Conservation (phyloP, 2,329 filamentous ascomycete species). For the Neoascochyta sp. region DNA sequence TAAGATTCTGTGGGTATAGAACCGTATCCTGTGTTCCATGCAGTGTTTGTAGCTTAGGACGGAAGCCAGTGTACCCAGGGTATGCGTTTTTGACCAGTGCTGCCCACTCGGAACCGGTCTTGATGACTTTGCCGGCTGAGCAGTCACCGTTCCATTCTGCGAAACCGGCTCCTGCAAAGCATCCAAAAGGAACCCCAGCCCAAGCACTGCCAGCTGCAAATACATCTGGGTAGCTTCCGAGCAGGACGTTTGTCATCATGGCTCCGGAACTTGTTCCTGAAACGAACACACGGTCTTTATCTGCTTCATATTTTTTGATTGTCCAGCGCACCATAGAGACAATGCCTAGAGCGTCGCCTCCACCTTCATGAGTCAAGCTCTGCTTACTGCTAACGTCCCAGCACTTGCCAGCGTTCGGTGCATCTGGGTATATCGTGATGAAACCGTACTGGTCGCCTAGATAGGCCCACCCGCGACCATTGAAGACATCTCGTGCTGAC, state of each 20-base stretch:
- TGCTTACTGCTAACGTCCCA: slow-evolving; percentile 36
- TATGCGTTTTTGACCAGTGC: slow-evolving; percentile 27
- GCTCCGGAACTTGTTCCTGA: slow-evolving; percentile 35
- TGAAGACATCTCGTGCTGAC: slow-evolving; percentile 29
- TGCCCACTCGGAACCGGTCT: slow-evolving; percentile 30
- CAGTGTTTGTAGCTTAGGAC: slow-evolving; percentile 32
- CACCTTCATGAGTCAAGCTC: slow-evolving; percentile 32
- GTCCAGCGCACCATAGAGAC: slow-evolving; percentile 32
- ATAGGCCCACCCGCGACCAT: slow-evolving; percentile 25
- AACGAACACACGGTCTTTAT: slow-evolving; percentile 31
- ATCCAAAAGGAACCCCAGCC: slow-evolving; percentile 37
- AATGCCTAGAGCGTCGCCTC: slow-evolving; percentile 33
- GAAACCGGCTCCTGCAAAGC: slow-evolving; percentile 31
- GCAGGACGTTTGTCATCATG: slow-evolving; percentile 37
- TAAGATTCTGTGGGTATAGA: slow-evolving; percentile 30
- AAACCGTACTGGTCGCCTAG: slow-evolving; percentile 33
- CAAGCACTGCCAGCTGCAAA: slow-evolving; percentile 35
- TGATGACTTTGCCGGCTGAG: slow-evolving; percentile 30
- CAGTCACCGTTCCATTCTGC: slow-evolving; percentile 32
- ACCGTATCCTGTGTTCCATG: slow-evolving; percentile 27
- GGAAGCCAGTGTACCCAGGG: slow-evolving; percentile 27
- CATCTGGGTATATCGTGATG: slow-evolving; percentile 34
- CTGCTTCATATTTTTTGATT: slow-evolving; percentile 26
- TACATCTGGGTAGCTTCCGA: slow-evolving; percentile 34
- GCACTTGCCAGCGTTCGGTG: slow-evolving; percentile 27